Evolutionary conservation across 2,329 filamentous ascomycete species (phyloP).

Genomic region (Cladophialophora immunda): DNA sequence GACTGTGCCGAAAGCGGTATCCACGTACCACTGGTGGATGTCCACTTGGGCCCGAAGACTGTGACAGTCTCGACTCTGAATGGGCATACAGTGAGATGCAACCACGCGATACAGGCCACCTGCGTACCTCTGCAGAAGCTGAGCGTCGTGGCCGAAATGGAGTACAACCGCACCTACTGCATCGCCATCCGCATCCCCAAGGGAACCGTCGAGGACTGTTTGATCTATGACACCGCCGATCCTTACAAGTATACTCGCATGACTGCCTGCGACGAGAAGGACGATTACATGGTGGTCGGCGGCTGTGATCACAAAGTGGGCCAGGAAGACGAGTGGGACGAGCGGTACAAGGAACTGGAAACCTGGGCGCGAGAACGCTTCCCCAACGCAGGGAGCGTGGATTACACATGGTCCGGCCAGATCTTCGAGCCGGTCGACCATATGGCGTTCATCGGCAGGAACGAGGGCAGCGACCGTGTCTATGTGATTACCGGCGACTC

Average conservation of each 20-base stretch:
- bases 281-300: slow-evolving; percentile 66
- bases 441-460: slow-evolving; percentile 65
- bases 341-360: slow-evolving; percentile 62
- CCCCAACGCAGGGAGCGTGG: slow-evolving; percentile 57
- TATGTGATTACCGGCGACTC: slow-evolving; percentile 67
- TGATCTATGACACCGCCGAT: slow-evolving; percentile 65
- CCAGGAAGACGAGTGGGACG: slow-evolving; percentile 54
- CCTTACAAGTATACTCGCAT: slow-evolving; percentile 65
- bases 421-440: slow-evolving; percentile 65
- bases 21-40: slow-evolving; percentile 44
- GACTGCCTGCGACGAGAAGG: slow-evolving; percentile 61
- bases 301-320: slow-evolving; percentile 69
- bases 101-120: slow-evolving; percentile 63
- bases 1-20: slow-evolving; percentile 60
- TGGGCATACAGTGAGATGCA: slow-evolving; percentile 58
- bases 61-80: slow-evolving; percentile 58
- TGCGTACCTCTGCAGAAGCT: slow-evolving; percentile 66
- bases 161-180: slow-evolving; percentile 64
- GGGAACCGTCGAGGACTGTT: slow-evolving; percentile 61
- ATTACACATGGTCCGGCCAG: slow-evolving; percentile 68
- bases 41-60: slow-evolving; percentile 56
- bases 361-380: slow-evolving; percentile 64
- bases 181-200: slow-evolving; percentile 65
- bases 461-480: slow-evolving; percentile 60
- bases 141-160: slow-evolving; percentile 62